phyloP scores from a whole-genome alignment of 2,329 filamentous ascomycete genomes.

The Cryphonectria carpinicola region DNA sequence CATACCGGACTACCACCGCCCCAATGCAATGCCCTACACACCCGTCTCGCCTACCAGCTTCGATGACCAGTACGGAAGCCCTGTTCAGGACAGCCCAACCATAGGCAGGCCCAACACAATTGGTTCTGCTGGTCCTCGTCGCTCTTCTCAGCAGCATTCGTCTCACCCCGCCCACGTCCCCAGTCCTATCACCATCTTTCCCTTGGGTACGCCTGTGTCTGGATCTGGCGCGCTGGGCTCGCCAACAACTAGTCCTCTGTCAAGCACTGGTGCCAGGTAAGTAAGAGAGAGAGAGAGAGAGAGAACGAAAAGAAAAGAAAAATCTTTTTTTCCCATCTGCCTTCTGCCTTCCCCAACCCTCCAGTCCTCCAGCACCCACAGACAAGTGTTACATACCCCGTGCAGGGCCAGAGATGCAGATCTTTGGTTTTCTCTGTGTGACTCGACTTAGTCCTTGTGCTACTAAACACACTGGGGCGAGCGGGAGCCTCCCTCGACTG shows the following conservation, averaged over 20 bases:
- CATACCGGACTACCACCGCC: conserved; percentile 26
- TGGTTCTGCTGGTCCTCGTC: conserved; percentile 4
- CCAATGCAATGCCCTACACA: conserved; percentile 21
- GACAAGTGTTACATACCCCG: conserved; percentile 1
- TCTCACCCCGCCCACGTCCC: conserved; percentile 27
- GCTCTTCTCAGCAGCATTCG: conserved; percentile 9
- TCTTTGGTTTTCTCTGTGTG: neutral
- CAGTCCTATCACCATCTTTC: conserved; percentile 35
- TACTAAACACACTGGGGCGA: conserved; percentile 6
- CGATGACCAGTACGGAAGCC: conserved; percentile 30
- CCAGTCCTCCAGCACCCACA: neutral
- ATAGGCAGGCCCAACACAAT: conserved; percentile 44
- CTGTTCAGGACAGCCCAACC: conserved; percentile 51
- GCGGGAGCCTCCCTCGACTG: conserved; percentile 2
- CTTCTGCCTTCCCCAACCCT: neutral
- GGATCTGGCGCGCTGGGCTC: conserved; percentile 17
- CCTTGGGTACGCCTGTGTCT: conserved; percentile 33
- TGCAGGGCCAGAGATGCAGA: neutral
- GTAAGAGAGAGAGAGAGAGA: neutral
- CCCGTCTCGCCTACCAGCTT: conserved; percentile 26
- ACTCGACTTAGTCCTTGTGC: conserved; percentile 3
- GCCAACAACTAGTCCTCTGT: conserved; percentile 26
- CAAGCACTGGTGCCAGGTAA: conserved; percentile 33
- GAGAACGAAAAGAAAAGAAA: neutral
- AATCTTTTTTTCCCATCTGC: neutral